Percentiles rank a stretch among this genome's conserved stretches.
Evolutionary conservation across 2,329 filamentous ascomycete genomes (phyloP).

Genomic region (Pleomassaria siparia): DNA sequence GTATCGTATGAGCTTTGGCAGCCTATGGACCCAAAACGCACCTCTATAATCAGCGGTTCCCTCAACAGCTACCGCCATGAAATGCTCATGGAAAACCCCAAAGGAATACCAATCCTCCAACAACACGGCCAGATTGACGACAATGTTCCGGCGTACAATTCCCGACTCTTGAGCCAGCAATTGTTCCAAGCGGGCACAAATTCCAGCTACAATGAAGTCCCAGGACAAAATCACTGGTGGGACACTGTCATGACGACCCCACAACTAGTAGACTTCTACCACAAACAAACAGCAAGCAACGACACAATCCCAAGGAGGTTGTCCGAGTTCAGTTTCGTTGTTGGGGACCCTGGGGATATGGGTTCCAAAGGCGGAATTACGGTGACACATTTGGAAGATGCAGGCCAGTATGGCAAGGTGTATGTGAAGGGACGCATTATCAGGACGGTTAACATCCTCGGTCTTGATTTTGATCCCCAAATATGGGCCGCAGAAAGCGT

Average conservation of each 20-base stretch:
- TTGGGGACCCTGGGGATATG: conserved; percentile 57
- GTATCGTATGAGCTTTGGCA: conserved; percentile 61
- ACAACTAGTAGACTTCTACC: conserved; percentile 53
- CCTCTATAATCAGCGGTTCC: conserved; percentile 51
- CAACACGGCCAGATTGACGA: conserved; percentile 60
- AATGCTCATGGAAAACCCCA: conserved; percentile 54
- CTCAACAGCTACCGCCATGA: conserved; percentile 59
- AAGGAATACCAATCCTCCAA: conserved; percentile 56
- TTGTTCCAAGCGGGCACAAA: conserved; percentile 46
- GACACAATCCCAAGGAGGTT: conserved; percentile 22
- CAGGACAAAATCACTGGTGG: conserved; percentile 55
- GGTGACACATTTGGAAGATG: conserved; percentile 53
- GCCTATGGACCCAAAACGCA: conserved; percentile 54
- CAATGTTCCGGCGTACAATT: conserved; percentile 62
- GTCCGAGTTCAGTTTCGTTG: conserved; percentile 49
- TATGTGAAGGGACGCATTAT: conserved; percentile 40
- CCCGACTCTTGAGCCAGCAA: conserved; percentile 55
- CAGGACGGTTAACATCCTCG: conserved; percentile 36
- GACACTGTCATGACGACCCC: conserved; percentile 58
- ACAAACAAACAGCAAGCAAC: conserved; percentile 28
- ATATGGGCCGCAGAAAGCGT: conserved; percentile 16
- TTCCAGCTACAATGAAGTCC: conserved; percentile 54
- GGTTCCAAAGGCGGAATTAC: conserved; percentile 54
- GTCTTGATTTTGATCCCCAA: conserved; percentile 28
- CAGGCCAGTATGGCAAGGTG: conserved; percentile 55